Conservation (phyloP, 176 grass and related monocot species). For the Carex scoparia region DNA sequence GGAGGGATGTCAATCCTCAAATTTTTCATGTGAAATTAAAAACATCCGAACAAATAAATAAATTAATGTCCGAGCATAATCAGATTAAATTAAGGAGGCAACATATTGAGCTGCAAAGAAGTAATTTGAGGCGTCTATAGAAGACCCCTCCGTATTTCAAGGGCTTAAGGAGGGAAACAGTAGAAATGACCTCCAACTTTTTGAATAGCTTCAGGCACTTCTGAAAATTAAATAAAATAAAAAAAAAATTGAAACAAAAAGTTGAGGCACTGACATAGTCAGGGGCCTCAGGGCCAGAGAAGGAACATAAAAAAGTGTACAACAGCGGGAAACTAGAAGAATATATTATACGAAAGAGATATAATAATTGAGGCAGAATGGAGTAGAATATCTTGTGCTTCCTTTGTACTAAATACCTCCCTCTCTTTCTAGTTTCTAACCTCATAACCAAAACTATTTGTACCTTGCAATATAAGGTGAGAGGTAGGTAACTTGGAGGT, state of each 20-base stretch:
- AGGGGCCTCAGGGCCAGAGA: background rate
- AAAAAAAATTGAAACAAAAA: constrained; percentile 5
- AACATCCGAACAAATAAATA: too few species aligned
- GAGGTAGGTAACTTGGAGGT: constrained; percentile 5
- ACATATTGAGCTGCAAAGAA: background rate
- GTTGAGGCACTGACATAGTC: background rate
- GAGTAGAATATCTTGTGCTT: constrained; percentile 31
- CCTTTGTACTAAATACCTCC: constrained; percentile 6
- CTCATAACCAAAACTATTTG: background rate
- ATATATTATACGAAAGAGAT: constrained; percentile 30
- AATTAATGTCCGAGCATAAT: too few species aligned
- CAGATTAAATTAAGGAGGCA: too few species aligned
- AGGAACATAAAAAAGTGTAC: constrained; percentile 5
- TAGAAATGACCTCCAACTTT: background rate
- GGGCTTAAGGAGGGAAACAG: constrained; percentile 22
- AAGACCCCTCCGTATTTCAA: constrained; percentile 1
- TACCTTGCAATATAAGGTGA: constrained; percentile 7
- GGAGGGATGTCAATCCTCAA: too few species aligned
- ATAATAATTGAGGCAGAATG: constrained; percentile 21
- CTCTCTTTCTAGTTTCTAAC: constrained; percentile 18
- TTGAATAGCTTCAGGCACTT: background rate
- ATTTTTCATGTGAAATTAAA: too few species aligned
- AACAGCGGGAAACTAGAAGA: constrained; percentile 16
- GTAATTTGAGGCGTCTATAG: background rate
- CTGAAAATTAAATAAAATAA: background rate